Conservation (phyloP, 2,329 filamentous ascomycete genomes). For the Nigrospora osmanthi region DNA sequence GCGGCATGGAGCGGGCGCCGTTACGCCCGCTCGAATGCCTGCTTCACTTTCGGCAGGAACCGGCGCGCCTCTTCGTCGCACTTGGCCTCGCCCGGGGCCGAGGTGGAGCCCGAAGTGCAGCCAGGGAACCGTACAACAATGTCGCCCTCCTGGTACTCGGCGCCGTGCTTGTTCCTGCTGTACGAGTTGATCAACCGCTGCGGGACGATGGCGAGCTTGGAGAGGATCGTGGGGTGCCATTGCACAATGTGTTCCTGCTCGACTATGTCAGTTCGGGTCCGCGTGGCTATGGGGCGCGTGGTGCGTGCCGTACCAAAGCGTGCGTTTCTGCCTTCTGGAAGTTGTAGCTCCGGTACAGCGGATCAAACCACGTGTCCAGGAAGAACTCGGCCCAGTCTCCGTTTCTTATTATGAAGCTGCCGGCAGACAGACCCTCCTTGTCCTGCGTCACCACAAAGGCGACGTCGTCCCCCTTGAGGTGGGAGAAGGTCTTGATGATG, state of each 20-base stretch:
- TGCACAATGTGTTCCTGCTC: slow-evolving; percentile 76
- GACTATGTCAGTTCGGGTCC: slow-evolving; percentile 13
- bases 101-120: slow-evolving; percentile 41
- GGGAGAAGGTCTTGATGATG: slow-evolving; percentile 88
- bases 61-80: slow-evolving; percentile 65
- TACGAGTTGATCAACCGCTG: slow-evolving; percentile 81
- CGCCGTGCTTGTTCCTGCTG: slow-evolving; percentile 45
- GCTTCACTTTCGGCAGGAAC: slow-evolving; percentile 39
- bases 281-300: slow-evolving; percentile 2
- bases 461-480: slow-evolving; percentile 69
- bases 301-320: slow-evolving; percentile 60
- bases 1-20: too few species aligned
- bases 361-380: slow-evolving; percentile 92
- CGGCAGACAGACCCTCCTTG: slow-evolving; percentile 64
- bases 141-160: slow-evolving; percentile 73
- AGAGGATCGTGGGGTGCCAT: slow-evolving; percentile 95
- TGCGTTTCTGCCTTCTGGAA: slow-evolving; percentile 93
- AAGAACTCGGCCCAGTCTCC: slow-evolving; percentile 92
- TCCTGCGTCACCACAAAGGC: slow-evolving; percentile 84
- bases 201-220: slow-evolving; percentile 82
- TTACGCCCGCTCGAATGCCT: neutral
- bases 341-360: slow-evolving; percentile 87
- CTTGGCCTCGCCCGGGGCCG: slow-evolving; percentile 35
- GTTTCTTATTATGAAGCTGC: slow-evolving; percentile 72
- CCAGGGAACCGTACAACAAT: slow-evolving; percentile 72